Evolutionary conservation across 352 stramenopile species (phyloP).

Genomic region (Hyaloperonospora arabidopsidis): DNA sequence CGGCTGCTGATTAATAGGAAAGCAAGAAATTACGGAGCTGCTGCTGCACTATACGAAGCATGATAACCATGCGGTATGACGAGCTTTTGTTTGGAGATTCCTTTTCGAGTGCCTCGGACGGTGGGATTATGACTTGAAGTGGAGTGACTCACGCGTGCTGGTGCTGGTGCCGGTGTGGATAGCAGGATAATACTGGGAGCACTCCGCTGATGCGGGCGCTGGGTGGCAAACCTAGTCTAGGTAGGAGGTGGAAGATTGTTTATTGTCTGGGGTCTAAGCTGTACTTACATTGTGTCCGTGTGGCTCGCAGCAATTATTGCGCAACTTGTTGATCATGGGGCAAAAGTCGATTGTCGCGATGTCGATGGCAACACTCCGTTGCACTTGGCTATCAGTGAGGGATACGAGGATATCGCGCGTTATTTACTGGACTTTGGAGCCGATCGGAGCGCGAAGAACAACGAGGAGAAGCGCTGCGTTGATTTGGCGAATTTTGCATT

Average conservation of each 20-base stretch:
- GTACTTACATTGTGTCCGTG: neutral
- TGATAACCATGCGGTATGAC: slow-evolving; percentile 50
- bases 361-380: slow-evolving; percentile 61
- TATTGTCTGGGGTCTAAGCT: neutral
- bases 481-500: slow-evolving; percentile 46
- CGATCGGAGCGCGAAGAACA: slow-evolving; percentile 48
- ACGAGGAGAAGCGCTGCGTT: slow-evolving; percentile 43
- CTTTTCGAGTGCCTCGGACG: neutral
- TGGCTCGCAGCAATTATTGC: slow-evolving; percentile 39
- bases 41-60: slow-evolving; percentile 60
- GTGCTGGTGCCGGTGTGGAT: no score
- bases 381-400: slow-evolving; percentile 59
- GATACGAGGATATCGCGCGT: slow-evolving; percentile 50
- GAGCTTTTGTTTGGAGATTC: slow-evolving; percentile 1
- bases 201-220: slow-evolving; percentile 59
- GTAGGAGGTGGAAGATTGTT: slow-evolving; percentile 15
- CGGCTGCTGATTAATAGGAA: slow-evolving; percentile 20
- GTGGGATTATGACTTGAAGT: no score
- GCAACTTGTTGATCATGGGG: slow-evolving; percentile 54
- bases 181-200: slow-evolving; percentile 50
- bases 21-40: slow-evolving; percentile 57
- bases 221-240: slow-evolving; percentile 44
- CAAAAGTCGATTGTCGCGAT: slow-evolving; percentile 47
- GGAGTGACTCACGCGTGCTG: no score
- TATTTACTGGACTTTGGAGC: slow-evolving; percentile 55